A percentile compares a stretch with the other conserved stretches of the same genome.
These are phyloP conservation scores for Ustilago shanxiensis DNA, from an alignment of 1,284 basidiomycete genomes.

Conservation along the genomic window DNA sequence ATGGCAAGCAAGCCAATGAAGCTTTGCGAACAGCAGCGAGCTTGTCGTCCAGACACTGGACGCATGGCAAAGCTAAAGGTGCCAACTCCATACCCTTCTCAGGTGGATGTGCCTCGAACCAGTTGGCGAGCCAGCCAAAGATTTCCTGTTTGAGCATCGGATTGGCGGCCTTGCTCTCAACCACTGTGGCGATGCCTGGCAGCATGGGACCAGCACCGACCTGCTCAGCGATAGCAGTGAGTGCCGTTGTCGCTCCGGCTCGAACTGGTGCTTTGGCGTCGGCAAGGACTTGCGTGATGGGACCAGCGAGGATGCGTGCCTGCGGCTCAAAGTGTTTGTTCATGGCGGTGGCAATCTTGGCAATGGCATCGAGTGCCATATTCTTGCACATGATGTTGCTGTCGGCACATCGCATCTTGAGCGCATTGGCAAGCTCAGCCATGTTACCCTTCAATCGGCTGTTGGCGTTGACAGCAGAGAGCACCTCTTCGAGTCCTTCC, in stretches of 20 bases:
- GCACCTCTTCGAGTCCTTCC: constrained; percentile 89
- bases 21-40: constrained; percentile 91
- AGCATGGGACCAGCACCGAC: constrained; percentile 87
- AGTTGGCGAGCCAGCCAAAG: constrained; percentile 85
- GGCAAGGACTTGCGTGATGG: constrained; percentile 86
- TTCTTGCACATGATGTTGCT: constrained; percentile 93
- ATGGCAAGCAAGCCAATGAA: constrained; percentile 84
- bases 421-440: constrained; percentile 84
- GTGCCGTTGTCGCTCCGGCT: constrained; percentile 80
- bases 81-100: constrained; percentile 78
- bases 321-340: constrained; percentile 94
- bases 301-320: constrained; percentile 80
- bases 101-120: constrained; percentile 78
- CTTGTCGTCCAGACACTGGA: constrained; percentile 90
- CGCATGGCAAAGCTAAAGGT: constrained; percentile 79
- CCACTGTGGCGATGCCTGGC: constrained; percentile 79
- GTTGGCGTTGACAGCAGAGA: constrained; percentile 86
- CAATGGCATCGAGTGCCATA: constrained; percentile 88
- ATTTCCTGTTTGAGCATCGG: constrained; percentile 88
- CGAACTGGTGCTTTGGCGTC: constrained; percentile 94
- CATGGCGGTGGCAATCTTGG: constrained; percentile 91
- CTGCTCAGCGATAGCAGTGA: constrained; percentile 86
- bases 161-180: constrained; percentile 82
- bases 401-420: constrained; percentile 90
- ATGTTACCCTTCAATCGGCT: constrained; percentile 90